Percentiles rank a stretch among this genome's conserved stretches.
Evolutionary conservation across 441 rosid genomes (phyloP).

Genomic region (Arabidopsis lyrata): DNA sequence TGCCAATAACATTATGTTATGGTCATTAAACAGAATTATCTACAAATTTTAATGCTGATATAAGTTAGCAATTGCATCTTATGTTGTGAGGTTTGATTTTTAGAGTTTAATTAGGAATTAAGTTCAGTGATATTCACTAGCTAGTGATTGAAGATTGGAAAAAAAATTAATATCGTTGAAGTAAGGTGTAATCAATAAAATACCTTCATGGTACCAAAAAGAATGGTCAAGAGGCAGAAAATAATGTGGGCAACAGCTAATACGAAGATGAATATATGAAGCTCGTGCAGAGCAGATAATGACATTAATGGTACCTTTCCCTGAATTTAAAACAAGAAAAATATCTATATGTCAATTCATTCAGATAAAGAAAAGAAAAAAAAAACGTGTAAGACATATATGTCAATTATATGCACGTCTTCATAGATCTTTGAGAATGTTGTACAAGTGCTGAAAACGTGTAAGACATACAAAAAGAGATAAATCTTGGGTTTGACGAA

Average conservation of each 20-base stretch:
- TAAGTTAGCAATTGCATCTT: neutral
- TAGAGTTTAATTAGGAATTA: neutral
- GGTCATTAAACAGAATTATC: neutral
- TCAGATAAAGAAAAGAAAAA: no score
- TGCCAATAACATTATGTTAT: constrained; percentile 10
- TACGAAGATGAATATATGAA: constrained; percentile 86
- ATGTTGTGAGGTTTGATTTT: neutral
- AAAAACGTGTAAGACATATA: no score
- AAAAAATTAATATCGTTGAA: neutral
- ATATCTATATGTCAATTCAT: no score
- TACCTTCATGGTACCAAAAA: constrained; percentile 81
- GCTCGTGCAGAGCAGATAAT: constrained; percentile 75
- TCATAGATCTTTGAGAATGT: neutral
- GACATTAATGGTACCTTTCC: constrained; percentile 79
- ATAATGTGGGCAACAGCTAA: constrained; percentile 80
- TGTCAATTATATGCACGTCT: constrained; percentile 26
- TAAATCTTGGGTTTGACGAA: constrained; percentile 2
- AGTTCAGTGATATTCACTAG: neutral
- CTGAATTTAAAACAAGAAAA: constrained; percentile 48
- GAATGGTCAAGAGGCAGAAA: constrained; percentile 76
- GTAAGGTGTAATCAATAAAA: neutral
- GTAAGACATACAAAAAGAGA: neutral
- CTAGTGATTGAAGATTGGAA: neutral
- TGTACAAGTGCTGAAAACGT: constrained; percentile 7
- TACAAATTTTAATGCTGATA: neutral